These are phyloP conservation scores for Talaromyces sp. DNA, from an alignment of 2,329 filamentous ascomycete species.

Conservation along the genomic window DNA sequence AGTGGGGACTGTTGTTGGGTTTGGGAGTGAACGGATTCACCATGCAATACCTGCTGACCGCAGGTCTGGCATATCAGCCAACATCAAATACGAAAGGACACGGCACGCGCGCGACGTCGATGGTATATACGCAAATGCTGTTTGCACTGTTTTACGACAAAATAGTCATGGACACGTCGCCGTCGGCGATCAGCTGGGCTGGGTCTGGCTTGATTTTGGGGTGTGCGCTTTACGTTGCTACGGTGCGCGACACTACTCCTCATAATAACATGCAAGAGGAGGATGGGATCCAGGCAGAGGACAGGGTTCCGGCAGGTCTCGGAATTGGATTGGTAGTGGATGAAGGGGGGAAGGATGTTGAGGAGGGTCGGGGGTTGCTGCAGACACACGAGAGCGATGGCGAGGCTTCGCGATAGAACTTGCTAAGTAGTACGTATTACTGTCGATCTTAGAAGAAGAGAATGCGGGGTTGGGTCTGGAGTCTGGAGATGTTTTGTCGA, in stretches of 20 bases:
- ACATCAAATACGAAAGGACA: slow-evolving; percentile 14
- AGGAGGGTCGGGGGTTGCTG: slow-evolving; percentile 10
- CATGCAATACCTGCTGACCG: slow-evolving; percentile 82
- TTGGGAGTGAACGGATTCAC: slow-evolving; percentile 72
- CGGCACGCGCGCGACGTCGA: slow-evolving; percentile 55
- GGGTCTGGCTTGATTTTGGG: slow-evolving; percentile 63
- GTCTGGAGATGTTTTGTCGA: background rate
- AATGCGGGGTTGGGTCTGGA: background rate
- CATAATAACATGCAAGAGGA: background rate
- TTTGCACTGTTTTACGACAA: slow-evolving; percentile 64
- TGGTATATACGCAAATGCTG: slow-evolving; percentile 67
- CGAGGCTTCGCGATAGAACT: slow-evolving; percentile 1
- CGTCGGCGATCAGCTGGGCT: slow-evolving; percentile 54
- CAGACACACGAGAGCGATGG: background rate
- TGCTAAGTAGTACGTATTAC: background rate
- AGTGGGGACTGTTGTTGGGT: slow-evolving; percentile 65
- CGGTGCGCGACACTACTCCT: slow-evolving; percentile 42
- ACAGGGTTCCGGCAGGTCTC: background rate
- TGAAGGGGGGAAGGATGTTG: background rate
- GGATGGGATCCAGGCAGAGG: background rate
- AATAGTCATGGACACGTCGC: slow-evolving; percentile 57
- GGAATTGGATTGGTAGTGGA: background rate
- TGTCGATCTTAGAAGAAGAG: background rate
- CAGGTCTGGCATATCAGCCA: slow-evolving; percentile 67
- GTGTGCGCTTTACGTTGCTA: slow-evolving; percentile 60